Evolutionary conservation across 2,329 filamentous ascomycete species (phyloP), one percentile per base, ranked within the genome.

Genomic region (Fusarium sp.): DNA sequence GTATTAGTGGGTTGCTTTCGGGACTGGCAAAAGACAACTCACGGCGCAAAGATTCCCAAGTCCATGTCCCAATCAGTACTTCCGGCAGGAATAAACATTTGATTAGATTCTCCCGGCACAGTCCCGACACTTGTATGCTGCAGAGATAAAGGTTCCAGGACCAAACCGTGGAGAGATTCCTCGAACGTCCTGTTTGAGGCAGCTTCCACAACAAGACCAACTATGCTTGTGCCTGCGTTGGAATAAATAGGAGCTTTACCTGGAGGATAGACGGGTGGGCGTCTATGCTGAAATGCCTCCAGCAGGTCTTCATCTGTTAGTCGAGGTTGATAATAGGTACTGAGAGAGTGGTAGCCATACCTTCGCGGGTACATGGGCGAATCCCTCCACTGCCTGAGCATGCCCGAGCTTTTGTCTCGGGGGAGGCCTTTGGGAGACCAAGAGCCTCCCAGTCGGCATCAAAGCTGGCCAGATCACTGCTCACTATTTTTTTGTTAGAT

Each of bases 11-110:
- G 4, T 5, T 7, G n/a, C 31, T 1, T 13, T 34, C 29, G 5
- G 1, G 31, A 24, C 18, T 6, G 1, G 16, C 13, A 18, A 10
- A 14, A 0, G 14, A 11, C 1, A 1, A 38, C 63, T 16, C 24
- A 50, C 66, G 66, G 37, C 14, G 35, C 34, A 6, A 67, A 69
- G 16, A 67, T 18, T 3, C 66, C 47, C 10, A 67, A n/a, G 2
- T 67, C 57, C 16, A 52, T 42, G 6, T 63, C 29, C 64, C 66
- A 69, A 4, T 57, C 57, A 27, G 13, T 6, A 2, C 29, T 54
- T 24, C 47, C 38, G 2, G 42, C 20, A 0, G 66, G 64, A 18
- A 69, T 52, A 0, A 62, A 67, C 37, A 67, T 67, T 2, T 40
- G 47, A 0, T 58, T 2, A 0, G 24, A 14, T 0, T 57, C 31